Base-by-base conservation (phyloP, 495 filamentous ascomycete genomes). In the Hypoxylon fuscum region DNA sequence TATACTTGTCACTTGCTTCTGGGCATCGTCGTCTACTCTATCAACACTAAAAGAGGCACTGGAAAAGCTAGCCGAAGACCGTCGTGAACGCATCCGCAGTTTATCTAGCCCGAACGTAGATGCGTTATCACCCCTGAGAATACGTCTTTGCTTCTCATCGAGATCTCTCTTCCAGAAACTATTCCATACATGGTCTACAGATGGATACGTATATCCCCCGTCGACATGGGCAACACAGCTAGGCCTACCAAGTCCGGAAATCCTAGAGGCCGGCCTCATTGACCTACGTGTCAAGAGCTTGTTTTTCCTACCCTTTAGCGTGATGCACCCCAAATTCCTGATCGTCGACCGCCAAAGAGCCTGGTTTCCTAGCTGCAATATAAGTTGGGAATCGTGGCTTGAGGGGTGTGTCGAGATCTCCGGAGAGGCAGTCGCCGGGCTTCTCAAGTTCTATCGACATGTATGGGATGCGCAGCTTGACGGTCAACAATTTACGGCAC, bases 251-350 rank as follows among this genome's bases (percentile, higher is more conserved):
- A 42, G 71, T 0, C 71, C 75, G 27, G 69, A 73, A 1, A 70
- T 83, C 9, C 72, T 92, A 15, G 65, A 73, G 21, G 73, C 71
- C 3, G 66, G 55, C 5, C 85, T 82, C 10, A 79, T 93, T 10
- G 81, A 90, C 35, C 56, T 93, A 23, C 68, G 77, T 2, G 81
- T 90, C 40, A 90, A 89, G 74, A 88, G 83, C 68, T 73, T 90
- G 27, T 93, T 92, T 72, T 80, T 90, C 49, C 74, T 83, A 3
- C 90, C 90, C 2, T 87, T 93, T 65, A 89, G 87, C 52, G 85
- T 92, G 1, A 87, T 92, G 81, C 90, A 92, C 64, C 85, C 88
- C 2, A 93, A 93, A 68, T 91, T 88, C 59, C 77, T 90, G 42
- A 80, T 93, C 44, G 72, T 92, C 11, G 90, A 93, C 64, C 77